These are phyloP conservation scores for Wickerhamiella nectarea DNA, from an alignment of 805 yeast species.

Conservation along the genomic window DNA sequence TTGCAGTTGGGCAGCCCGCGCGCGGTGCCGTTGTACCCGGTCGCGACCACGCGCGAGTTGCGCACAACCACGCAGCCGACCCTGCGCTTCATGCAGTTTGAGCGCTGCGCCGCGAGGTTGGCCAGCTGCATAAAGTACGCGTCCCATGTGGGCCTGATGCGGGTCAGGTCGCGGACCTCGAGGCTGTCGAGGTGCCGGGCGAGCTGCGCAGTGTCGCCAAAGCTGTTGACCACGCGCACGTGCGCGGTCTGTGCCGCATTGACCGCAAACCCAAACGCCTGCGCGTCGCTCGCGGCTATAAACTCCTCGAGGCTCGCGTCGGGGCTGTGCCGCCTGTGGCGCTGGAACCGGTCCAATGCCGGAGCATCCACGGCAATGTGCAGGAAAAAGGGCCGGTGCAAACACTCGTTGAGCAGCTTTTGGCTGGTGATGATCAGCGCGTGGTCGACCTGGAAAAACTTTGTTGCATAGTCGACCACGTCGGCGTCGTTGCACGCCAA, in stretches of 20 bases:
- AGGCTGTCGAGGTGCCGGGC: constrained; percentile 30
- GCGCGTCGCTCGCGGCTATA: constrained; percentile 25
- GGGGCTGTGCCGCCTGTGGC: too few relatives aligned
- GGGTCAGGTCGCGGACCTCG: constrained; percentile 36
- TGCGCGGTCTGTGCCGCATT: constrained; percentile 33
- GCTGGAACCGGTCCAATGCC: constrained; percentile 31
- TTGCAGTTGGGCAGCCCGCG: constrained; percentile 76
- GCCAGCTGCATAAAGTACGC: constrained; percentile 90
- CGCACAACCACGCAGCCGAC: constrained; percentile 94
- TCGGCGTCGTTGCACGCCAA: constrained; percentile 27
- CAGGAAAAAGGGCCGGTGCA: constrained; percentile 69
- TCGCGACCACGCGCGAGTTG: constrained; percentile 75
- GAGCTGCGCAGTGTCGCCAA: constrained; percentile 28
- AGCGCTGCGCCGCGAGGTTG: constrained; percentile 78
- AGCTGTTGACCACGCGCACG: constrained; percentile 43
- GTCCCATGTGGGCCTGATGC: constrained; percentile 91
- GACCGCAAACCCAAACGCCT: constrained; percentile 17
- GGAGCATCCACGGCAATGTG: constrained; percentile 74
- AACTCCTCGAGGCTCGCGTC: constrained; percentile 32
- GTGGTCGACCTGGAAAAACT: constrained; percentile 47
- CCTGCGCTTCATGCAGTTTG: constrained; percentile 93
- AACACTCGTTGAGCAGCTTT: constrained; percentile 33
- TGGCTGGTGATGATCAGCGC: constrained; percentile 40
- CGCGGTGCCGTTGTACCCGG: constrained; percentile 98
- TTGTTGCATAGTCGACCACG: constrained; percentile 48